Evolutionary conservation across 208 protist genomes (phyloP).

Genomic region (Wallacemonas sp.): DNA sequence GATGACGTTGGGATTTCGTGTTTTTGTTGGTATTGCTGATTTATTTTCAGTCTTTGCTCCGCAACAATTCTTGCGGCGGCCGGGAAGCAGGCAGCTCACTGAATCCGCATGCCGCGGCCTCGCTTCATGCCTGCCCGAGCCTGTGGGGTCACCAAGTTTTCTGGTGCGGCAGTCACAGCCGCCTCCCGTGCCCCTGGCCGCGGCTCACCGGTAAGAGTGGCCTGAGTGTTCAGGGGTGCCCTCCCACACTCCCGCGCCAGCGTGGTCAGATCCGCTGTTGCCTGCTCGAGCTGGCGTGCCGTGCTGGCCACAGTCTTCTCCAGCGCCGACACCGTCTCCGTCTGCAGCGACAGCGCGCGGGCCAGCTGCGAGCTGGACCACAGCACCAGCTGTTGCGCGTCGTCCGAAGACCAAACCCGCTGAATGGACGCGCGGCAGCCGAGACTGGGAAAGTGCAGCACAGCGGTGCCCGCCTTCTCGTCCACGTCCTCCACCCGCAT

Average conservation of each 20-base stretch:
- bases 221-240: not conserved
- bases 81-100: conserved; percentile 6
- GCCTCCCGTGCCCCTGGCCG: not conserved
- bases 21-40: conserved; percentile 8
- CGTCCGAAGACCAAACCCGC: not conserved
- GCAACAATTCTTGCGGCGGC: no score
- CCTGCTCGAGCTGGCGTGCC: conserved; percentile 3
- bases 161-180: not conserved
- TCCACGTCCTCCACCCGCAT: conserved; percentile 1
- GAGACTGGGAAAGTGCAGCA: conserved; percentile 6
- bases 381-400: conserved; percentile 5
- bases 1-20: no score
- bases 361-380: conserved; percentile 10
- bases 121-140: conserved; percentile 15
- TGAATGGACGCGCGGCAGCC: not conserved
- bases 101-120: conserved; percentile 17
- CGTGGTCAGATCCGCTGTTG: conserved; percentile 4
- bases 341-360: not conserved
- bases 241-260: not conserved
- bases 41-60: no score
- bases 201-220: not conserved
- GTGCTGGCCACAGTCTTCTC: not conserved
- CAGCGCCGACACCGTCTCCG: not conserved
- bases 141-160: conserved; percentile 26
- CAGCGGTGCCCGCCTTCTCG: not conserved